Base-by-base conservation (phyloP, 495 filamentous ascomycete genomes). In the Talaromyces thailandensis region DNA sequence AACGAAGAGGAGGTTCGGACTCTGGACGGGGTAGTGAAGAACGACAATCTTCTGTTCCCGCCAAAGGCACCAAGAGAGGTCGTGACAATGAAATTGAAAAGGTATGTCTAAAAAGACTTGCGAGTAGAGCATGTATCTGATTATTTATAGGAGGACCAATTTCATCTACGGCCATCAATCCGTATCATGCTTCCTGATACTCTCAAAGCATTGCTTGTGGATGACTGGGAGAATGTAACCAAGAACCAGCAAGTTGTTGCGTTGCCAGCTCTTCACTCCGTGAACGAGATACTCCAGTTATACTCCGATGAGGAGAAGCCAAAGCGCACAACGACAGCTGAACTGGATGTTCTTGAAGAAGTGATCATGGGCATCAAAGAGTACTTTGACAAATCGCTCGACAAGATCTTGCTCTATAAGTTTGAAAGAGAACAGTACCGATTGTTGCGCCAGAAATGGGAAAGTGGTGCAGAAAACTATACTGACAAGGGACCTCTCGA, bases 171-270 rank as follows among this genome's bases (percentile, higher is more conserved):
- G 11, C 93, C 93, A 6, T 88, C 88, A 0, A 83, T 98, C 68
- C 90, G 89, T 59, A 84, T 98, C 58, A 77, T 84, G 50, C 84
- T 82, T 48, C 91, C 94, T 2, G 94, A 98, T 68, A 83, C 86
- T 58, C 75, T 98, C 56, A 97, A 97, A 75, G 86, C 88, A 18
- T 77, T 94, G 51, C 86, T 98, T 3, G 94, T 98, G 43, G 94
- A 98, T 68, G 94, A 98, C 76, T 98, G 94, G 94, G 94, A 98
- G 74, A 95, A 96, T 66, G 85, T 97, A 56, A 98, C 94, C 56
- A 98, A 98, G 79, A 91, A 93, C 68, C 84, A 88, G 64, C 88
- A 90, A 67, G 85, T 97, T 3, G 90, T 96, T 16, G 84, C 86
- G 0, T 80, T 98, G 9, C 94, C 94, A 0, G 84, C 88, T n/a